Base-by-base conservation (phyloP, 2,329 filamentous ascomycete species). In the Aspergillus amoenus region DNA sequence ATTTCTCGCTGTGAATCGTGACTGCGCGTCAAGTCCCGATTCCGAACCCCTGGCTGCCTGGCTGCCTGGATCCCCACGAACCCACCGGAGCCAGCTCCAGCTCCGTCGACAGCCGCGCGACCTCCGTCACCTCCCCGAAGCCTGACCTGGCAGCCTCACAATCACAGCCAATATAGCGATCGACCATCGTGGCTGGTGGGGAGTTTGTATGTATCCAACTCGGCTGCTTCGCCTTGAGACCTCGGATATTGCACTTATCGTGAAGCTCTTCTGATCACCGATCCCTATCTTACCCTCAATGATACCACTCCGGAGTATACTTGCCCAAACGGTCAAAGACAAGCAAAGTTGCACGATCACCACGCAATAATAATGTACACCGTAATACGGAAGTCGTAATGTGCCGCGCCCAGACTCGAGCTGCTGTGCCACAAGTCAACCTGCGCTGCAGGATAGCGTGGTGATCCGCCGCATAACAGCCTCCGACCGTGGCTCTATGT, bases 1-100 rank as follows among this genome's bases (percentile, higher is more conserved):
- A 37, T 37, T 37, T 37, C 24, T 44, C 34, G 30, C 45, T 49
- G 52, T 30, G 27, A 30, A 30, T 30, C 27, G 27, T 30, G 27
- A 30, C 27, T 30, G 27, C 9, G 27, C 42, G 55, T n/a, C 22
- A 17, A 18, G 17, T 47, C 32, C 40, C 18, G 24, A 34, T 34
- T 12, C 13, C 42, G 34, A 40, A 46, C 54, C 50, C 56, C 60
- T 64, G 56, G 61, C 49, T 63, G 61, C 61, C 61, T 64, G 56
- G 59, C 41, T 63, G 61, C 61, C 60, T 64, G 61, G 55, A 54
- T 56, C 47, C 60, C 60, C 58, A 60, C 60, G 54, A 58, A 59
- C 58, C 60, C 52, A 60, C 56, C 51, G 46, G 13, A 47, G 44
- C 24, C 17, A 17, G 12, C 44, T 17, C n/a, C 27, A 30, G 12